phyloP scores from a whole-genome alignment of 345 rosid species.

The Acer saccharum region DNA sequence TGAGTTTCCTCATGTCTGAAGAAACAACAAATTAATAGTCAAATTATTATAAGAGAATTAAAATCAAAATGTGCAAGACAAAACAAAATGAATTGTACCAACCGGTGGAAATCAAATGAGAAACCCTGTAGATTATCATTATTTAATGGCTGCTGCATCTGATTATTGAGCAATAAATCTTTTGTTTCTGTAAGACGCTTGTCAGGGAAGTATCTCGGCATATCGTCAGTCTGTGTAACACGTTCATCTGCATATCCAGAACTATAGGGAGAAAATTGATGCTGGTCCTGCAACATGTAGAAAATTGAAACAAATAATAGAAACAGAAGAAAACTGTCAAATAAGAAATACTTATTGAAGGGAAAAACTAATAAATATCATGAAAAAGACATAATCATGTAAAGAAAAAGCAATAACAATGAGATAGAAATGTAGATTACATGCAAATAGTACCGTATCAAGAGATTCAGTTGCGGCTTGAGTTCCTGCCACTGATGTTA shows the following conservation, averaged over 20 bases:
- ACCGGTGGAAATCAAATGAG: constrained; percentile 39
- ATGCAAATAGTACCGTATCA: constrained; percentile 46
- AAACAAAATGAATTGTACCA: constrained; percentile 16
- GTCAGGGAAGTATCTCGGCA: constrained; percentile 28
- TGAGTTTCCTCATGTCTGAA: constrained; percentile 11
- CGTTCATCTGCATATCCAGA: constrained; percentile 28
- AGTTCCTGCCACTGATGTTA: constrained; percentile 40
- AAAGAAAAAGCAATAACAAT: constrained; percentile 13
- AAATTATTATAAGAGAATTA: constrained; percentile 1
- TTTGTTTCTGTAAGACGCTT: constrained; percentile 15
- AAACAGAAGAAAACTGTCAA: background rate
- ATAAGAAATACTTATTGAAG: background rate
- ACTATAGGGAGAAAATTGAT: constrained; percentile 34
- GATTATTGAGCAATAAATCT: constrained; percentile 25
- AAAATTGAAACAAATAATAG: constrained; percentile 5
- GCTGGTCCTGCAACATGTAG: constrained; percentile 33
- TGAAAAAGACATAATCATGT: background rate
- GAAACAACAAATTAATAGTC: background rate
- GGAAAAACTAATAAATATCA: background rate
- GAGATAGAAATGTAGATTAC: constrained; percentile 35
- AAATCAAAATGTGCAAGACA: background rate
- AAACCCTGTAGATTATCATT: constrained; percentile 33
- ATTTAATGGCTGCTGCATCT: constrained; percentile 25
- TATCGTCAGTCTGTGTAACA: constrained; percentile 26
- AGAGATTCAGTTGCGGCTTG: constrained; percentile 39